These are phyloP conservation scores for Rhodosporidiobolus odoratus DNA, from an alignment of 768 basidiomycete species.

Conservation along the genomic window DNA sequence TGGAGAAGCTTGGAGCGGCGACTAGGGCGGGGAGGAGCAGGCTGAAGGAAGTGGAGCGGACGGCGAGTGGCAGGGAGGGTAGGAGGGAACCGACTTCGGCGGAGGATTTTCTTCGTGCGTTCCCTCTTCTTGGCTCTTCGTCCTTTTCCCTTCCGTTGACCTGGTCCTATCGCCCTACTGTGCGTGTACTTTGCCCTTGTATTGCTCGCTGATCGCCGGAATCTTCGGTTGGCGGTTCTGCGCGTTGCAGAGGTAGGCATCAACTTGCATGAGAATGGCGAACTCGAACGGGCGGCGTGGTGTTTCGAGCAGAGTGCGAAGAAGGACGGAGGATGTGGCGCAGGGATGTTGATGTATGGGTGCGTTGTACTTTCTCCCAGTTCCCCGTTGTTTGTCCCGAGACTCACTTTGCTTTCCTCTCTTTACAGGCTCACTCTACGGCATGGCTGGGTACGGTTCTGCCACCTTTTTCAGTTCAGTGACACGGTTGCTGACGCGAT, in stretches of 20 bases:
- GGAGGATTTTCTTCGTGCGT: conserved; percentile 38
- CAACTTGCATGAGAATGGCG: conserved; percentile 40
- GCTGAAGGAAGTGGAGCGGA: background rate
- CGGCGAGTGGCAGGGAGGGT: conserved; percentile 9
- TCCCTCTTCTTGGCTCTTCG: background rate
- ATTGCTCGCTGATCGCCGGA: background rate
- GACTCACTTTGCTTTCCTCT: background rate
- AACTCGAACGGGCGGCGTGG: conserved; percentile 41
- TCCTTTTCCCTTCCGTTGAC: too few relatives aligned
- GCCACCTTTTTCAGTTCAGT: background rate
- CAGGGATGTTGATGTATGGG: conserved; percentile 92
- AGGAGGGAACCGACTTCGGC: conserved; percentile 22
- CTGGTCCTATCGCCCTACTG: too few relatives aligned
- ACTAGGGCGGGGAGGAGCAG: background rate
- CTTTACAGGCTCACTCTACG: conserved; percentile 56
- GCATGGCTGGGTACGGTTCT: conserved; percentile 82
- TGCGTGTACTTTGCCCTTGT: too few relatives aligned
- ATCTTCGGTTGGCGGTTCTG: background rate
- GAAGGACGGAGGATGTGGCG: conserved; percentile 69
- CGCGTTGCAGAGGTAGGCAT: conserved; percentile 39
- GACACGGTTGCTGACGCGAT: too few relatives aligned
- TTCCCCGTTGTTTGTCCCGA: background rate
- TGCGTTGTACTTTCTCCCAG: background rate
- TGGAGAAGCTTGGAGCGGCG: conserved; percentile 7
- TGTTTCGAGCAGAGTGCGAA: conserved; percentile 42